Base-by-base conservation (phyloP, 257 asterid genomes). In the Vinca minor region DNA sequence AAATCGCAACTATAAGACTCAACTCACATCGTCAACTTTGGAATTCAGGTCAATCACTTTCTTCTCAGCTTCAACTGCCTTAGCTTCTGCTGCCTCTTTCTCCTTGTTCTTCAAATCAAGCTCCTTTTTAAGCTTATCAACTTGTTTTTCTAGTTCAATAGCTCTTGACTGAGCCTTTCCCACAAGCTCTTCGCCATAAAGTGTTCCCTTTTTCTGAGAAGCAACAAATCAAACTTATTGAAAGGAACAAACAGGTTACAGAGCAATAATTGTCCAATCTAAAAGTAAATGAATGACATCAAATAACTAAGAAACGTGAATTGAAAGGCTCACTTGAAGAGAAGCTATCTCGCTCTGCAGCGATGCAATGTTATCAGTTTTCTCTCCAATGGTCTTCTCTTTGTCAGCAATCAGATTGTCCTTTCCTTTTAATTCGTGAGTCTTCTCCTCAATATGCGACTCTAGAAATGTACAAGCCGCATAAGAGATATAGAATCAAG, bases 141-240 rank as follows among this genome's bases (percentile, higher is more conserved):
- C 82, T 72, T 76, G 85, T 69, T 82, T 79, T 71, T 86, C 95
- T 81, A 91, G 73, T 52, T 84, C 94, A 49, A 26, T 80, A 69
- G 85, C 91, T 62, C 76, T 84, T 76, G 84, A 93, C 50, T 81
- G 89, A 64, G 91, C 95, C 83, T 82, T 85, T 31, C 77, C 83
- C 65, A 83, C 79, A 70, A 81, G 81, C 72, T 89, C 94, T 48
- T 83, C 75, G 21, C 86, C 82, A 71, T 76, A 87, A 67, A 65
- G 18, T 31, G 78, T 83, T 63, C 85, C 87, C 61, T 85, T 88
- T 67, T 77, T 69, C 93, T 83, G 50, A 23, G 65, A 74, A 58
- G 69, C 18, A 64, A 32, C 73, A 67, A 70, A 56, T 29, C 2
- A 50, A 67, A 45, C 42, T 20, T 63, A 57, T 29, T 44, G 66